Percentiles rank a stretch among this genome's conserved stretches.
Evolutionary conservation across 2,329 filamentous ascomycete genomes (phyloP).

Genomic region (Fusarium mundagurra): DNA sequence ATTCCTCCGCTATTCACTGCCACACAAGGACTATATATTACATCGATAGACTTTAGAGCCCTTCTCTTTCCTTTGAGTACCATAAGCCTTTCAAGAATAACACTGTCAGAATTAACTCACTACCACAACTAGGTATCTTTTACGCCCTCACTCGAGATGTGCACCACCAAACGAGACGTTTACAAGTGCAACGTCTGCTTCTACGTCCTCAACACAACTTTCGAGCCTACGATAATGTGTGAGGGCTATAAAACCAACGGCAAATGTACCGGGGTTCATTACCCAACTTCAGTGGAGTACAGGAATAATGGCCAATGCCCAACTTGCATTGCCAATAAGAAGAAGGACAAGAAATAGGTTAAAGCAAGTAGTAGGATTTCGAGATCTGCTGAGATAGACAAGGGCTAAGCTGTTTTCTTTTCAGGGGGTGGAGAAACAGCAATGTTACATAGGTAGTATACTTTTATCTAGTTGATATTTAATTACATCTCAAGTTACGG

Average conservation of each 20-base stretch:
- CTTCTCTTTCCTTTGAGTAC: rapidly evolving
- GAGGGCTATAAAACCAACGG: neutral
- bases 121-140: too few species aligned
- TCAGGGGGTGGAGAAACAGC: neutral
- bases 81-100: rapidly evolving
- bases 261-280: neutral
- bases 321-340: neutral
- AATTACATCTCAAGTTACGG: neutral
- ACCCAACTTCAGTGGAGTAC: neutral
- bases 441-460: neutral
- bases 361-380: rapidly evolving
- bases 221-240: neutral
- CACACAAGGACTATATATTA: neutral
- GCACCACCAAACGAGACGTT: neutral
- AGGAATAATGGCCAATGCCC: neutral
- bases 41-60: rapidly evolving
- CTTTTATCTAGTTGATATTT: neutral
- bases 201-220: neutral
- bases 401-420: neutral
- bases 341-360: neutral
- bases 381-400: rapidly evolving
- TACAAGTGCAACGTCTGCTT: neutral
- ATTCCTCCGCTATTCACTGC: neutral
- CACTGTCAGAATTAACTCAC: rapidly evolving
- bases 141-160: neutral